Conservation (phyloP, 2,329 filamentous ascomycete species). For the Cercospora zeina region DNA sequence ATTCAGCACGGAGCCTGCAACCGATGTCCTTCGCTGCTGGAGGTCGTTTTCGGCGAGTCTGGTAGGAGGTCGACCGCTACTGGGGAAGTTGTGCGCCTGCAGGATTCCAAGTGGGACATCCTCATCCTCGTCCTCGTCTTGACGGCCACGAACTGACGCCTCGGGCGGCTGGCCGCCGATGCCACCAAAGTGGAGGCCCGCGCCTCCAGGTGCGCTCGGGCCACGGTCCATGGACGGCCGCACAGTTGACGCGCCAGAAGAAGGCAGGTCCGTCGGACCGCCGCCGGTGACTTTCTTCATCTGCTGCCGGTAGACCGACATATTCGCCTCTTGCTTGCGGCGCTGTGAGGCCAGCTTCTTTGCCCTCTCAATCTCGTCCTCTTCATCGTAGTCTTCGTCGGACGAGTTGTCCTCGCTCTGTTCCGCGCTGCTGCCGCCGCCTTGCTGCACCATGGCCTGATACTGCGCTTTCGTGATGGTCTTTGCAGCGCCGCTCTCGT, state of each 20-base stretch:
- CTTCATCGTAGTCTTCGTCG: slow-evolving; percentile 64
- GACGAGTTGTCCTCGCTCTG: slow-evolving; percentile 51
- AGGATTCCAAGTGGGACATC: slow-evolving; percentile 84
- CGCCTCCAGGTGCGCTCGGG: slow-evolving; percentile 35
- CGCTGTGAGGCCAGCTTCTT: slow-evolving; percentile 73
- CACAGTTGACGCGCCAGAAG: slow-evolving; percentile 42
- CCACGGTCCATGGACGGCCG: slow-evolving; percentile 60
- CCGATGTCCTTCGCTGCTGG: slow-evolving; percentile 53
- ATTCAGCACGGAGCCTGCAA: slow-evolving; percentile 56
- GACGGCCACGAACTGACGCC: slow-evolving; percentile 31
- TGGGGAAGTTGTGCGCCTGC: slow-evolving; percentile 84
- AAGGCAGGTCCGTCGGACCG: slow-evolving; percentile 50
- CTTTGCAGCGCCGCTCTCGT: slow-evolving; percentile 50
- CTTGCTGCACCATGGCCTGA: slow-evolving; percentile 71
- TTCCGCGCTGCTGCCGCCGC: slow-evolving; percentile 49
- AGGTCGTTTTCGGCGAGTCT: slow-evolving; percentile 56
- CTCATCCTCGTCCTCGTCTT: slow-evolving; percentile 73
- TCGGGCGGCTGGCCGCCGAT: slow-evolving; percentile 35
- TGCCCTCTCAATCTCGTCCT: slow-evolving; percentile 76
- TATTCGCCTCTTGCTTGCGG: slow-evolving; percentile 84
- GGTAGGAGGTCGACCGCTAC: slow-evolving; percentile 71
- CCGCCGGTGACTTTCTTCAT: slow-evolving; percentile 97
- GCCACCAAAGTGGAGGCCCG: slow-evolving; percentile 37
- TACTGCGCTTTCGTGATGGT: slow-evolving; percentile 91
- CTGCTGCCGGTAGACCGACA: slow-evolving; percentile 85